Base-by-base conservation (phyloP, 108 stramenopile species). In the Nannochloropsis oceanica region DNA sequence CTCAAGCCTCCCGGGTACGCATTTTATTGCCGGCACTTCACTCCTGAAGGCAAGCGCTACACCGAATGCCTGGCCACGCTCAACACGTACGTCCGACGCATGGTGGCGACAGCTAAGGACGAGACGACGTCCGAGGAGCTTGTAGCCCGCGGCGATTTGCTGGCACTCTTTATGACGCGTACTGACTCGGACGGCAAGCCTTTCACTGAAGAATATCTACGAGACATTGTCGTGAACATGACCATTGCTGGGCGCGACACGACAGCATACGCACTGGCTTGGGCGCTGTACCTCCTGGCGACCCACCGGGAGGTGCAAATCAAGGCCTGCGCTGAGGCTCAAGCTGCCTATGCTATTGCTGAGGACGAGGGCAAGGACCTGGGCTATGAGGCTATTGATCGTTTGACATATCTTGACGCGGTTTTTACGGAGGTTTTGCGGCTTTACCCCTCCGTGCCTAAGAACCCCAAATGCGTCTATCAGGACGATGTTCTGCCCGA, bases 191-290 rank as follows among this genome's bases (percentile, higher is more conserved):
- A 84, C 8, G 34, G 44, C 11, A 80, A 26, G 79, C 27, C 25
- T 11, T 86, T 83, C 13, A 25, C 87, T 12, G 84, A 88, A 79
- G 82, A 84, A 14, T 89, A 89, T 73, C 83, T 92, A 20, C 91
- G 92, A 11, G 91, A 92, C 82, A 44, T 93, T 20, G 84, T 93
- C 20, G 85, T 93, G 85, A 91, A 87, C 73, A 86, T 92, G 44
- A 26, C 92, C 44, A 85, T 93, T 34, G 93, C 92, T 50, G 93
- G 93, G 25, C 44, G 93, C 0, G 93, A 93, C 85, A 92, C 93
- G 18, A 93, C 92, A 13, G 92, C 92, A 7, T 85, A 86, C 0
- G 90, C 91, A 10, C 46, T 93, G 24, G 81, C 87, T 13, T 93
- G 92, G 91, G 59, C 92, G 34, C 43, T 91, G 14, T 92, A 86